phyloP scores from a whole-genome alignment of 1,139 yeast genomes.

The Pichia sp. region DNA sequence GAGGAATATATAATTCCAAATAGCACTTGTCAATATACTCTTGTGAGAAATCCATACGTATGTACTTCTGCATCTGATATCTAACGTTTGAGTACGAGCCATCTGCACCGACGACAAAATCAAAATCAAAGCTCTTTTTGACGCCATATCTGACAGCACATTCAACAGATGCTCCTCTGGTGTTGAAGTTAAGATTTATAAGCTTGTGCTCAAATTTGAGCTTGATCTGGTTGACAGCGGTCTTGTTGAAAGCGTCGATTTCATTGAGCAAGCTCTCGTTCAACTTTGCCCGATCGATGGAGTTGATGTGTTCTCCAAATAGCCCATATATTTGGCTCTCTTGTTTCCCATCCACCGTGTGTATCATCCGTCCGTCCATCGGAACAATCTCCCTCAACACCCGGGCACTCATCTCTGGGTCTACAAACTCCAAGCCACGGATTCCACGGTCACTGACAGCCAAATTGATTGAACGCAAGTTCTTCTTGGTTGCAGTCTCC shows the following conservation, averaged over 20 bases:
- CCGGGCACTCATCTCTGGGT: conserved; percentile 50
- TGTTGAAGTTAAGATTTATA: conserved; percentile 16
- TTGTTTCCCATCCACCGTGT: conserved; percentile 58
- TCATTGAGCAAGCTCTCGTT: conserved; percentile 65
- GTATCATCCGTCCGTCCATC: conserved; percentile 89
- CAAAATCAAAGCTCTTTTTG: conserved; percentile 28
- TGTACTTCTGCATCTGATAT: conserved; percentile 58
- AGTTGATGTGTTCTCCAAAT: conserved; percentile 80
- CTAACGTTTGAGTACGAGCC: conserved; percentile 81
- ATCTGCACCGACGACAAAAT: conserved; percentile 76
- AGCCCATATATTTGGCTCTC: conserved; percentile 74
- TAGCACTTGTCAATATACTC: conserved; percentile 83
- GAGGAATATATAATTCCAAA: conserved; percentile 71
- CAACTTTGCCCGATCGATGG: conserved; percentile 72
- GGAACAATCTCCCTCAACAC: conserved; percentile 66
- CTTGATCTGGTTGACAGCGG: conserved; percentile 37
- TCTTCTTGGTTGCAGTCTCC: conserved; percentile 24
- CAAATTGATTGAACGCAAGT: conserved; percentile 70
- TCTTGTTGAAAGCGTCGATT: conserved; percentile 37
- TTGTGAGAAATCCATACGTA: conserved; percentile 68
- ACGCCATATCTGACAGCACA: conserved; percentile 2
- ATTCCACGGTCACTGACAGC: conserved; percentile 87
- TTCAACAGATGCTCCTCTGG: conserved; percentile 11
- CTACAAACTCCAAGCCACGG: conserved; percentile 59
- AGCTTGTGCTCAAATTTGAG: conserved; percentile 59